These are phyloP conservation scores for Exophiala sp. DNA, from an alignment of 2,329 filamentous ascomycete species.

Conservation along the genomic window DNA sequence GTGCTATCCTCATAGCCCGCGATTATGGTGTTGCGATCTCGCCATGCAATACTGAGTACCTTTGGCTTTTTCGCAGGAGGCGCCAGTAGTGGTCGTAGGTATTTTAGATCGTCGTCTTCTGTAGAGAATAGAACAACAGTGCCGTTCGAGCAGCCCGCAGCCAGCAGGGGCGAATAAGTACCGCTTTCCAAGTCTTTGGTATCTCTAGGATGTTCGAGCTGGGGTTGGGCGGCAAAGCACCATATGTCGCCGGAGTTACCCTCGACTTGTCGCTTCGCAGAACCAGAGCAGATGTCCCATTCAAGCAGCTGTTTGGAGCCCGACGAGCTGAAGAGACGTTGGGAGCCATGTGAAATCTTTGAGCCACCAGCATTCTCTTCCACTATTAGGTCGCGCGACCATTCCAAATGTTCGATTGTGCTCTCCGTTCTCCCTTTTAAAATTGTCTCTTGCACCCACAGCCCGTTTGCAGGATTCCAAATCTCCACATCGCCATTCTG, in stretches of 20 bases:
- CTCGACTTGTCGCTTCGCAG: slow-evolving; percentile 75
- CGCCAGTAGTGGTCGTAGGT: slow-evolving; percentile 70
- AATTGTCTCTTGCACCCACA: slow-evolving; percentile 88
- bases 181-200: slow-evolving; percentile 36
- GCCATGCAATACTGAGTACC: slow-evolving; percentile 87
- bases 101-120: slow-evolving; percentile 76
- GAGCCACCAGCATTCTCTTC: slow-evolving; percentile 58
- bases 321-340: slow-evolving; percentile 92
- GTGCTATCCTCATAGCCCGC: slow-evolving; percentile 95
- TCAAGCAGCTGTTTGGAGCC: slow-evolving; percentile 90
- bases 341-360: slow-evolving; percentile 60
- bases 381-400: slow-evolving; percentile 82
- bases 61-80: slow-evolving; percentile 79
- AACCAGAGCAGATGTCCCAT: slow-evolving; percentile 82
- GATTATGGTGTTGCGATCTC: slow-evolving; percentile 75
- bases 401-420: slow-evolving; percentile 85
- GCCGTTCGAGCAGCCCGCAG: slow-evolving; percentile 87
- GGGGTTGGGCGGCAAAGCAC: slow-evolving; percentile 87
- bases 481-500: slow-evolving; percentile 97
- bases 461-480: slow-evolving; percentile 77
- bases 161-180: slow-evolving; percentile 60
- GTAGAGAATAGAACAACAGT: slow-evolving; percentile 84
- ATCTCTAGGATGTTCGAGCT: slow-evolving; percentile 41
- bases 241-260: slow-evolving; percentile 96
- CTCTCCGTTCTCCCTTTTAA: slow-evolving; percentile 79